A percentile compares a stretch with the other conserved stretches of the same genome.
phyloP scores from a whole-genome alignment of 2,329 filamentous ascomycete species.

The Bipolaris cookei region DNA sequence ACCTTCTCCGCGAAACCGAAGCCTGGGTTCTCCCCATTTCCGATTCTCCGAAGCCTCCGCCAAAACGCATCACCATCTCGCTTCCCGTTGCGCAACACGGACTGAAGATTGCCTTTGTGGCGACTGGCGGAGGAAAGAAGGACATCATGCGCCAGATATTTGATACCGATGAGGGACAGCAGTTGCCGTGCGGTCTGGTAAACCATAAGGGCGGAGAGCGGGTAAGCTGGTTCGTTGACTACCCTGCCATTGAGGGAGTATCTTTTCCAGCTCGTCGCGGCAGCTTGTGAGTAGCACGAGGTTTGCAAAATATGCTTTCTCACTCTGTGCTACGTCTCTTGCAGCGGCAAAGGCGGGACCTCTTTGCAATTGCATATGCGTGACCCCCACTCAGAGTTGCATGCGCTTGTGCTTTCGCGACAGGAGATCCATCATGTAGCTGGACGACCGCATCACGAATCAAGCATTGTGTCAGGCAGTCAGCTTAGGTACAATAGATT shows the following conservation, averaged over 20 bases:
- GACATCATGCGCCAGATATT: slow-evolving; percentile 93
- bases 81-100: slow-evolving; percentile 89
- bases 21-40: slow-evolving; percentile 93
- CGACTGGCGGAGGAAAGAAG: slow-evolving; percentile 88
- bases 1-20: slow-evolving; percentile 80
- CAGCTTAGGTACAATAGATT: slow-evolving; percentile 32
- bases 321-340: neutral
- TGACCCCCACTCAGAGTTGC: slow-evolving; percentile 3
- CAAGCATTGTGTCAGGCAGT: slow-evolving; percentile 33
- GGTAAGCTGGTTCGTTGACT: slow-evolving; percentile 94
- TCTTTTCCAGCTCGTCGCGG: slow-evolving; percentile 75
- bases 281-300: slow-evolving; percentile 57
- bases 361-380: slow-evolving; percentile 8
- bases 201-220: slow-evolving; percentile 84
- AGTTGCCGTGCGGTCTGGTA: slow-evolving; percentile 83
- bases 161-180: slow-evolving; percentile 72
- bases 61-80: slow-evolving; percentile 88
- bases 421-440: slow-evolving; percentile 28
- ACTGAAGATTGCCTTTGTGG: slow-evolving; percentile 86
- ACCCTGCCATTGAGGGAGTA: slow-evolving; percentile 83
- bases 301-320: neutral
- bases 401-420: slow-evolving; percentile 36
- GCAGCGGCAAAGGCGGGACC: neutral
- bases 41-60: slow-evolving; percentile 93
- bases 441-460: slow-evolving; percentile 26